Evolutionary conservation across 1,139 yeast species (phyloP), one percentile per base, ranked within the genome.

Genomic region (Magnusiomyces starmeri): DNA sequence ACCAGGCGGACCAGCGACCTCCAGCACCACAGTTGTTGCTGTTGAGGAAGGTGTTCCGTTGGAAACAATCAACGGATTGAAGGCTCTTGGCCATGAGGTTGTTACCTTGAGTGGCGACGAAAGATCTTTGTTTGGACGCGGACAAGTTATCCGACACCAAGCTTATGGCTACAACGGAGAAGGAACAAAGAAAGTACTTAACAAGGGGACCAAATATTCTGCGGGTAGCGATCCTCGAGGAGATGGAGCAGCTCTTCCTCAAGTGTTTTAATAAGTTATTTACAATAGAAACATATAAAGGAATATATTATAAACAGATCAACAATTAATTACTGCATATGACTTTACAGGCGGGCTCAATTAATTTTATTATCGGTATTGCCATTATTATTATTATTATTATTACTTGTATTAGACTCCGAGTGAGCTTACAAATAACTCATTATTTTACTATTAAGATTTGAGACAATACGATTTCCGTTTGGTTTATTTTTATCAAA

Each of bases 171-270:
- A n/a, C n/a, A 56, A 62, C 8, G 79, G 76, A 3, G 59, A 26
- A 4, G 29, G 9, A n/a, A 14, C 40, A 14, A n/a, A n/a, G n/a
- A n/a, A n/a, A n/a, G n/a, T n/a, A n/a, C n/a, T n/a, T n/a, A n/a
- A 18, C 64, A 42, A 65, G 77, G 49, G 74, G 81, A 1, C 34
- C 4, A n/a, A 24, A 4, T 82, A 77, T 65, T 74, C 83, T 42
- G 95, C 80, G 9, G 95, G 95, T 0, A 80, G 86, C 52, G 95
- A 86, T 59, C 76, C 75, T 34, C 73, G 95, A 56, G 95, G 90
- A 14, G 95, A 86, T 63, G 95, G 95, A 4, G 83, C 85, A 1
- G 83, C 90, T 4, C 76, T 78, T 24, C 84, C 90, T 0, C 66
- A 73, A 53, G 58, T 70, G 14, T 32, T 71, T 57, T 58, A 43